Base-by-base conservation (phyloP, 179 eudicot species). In the Spinacia oleracea region DNA sequence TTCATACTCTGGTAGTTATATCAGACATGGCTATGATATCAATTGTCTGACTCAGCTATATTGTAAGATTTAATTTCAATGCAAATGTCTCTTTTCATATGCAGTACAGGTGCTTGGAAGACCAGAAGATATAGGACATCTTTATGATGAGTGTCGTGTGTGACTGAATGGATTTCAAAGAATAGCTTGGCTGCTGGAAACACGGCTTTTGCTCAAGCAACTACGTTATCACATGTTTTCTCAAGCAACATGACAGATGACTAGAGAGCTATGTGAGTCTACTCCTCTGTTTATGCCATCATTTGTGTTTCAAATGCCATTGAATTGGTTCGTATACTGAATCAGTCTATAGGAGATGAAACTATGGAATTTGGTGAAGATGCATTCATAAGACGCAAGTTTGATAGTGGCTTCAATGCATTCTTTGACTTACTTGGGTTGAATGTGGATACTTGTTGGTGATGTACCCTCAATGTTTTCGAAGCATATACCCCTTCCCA, bases 351-450 rank as follows among this genome's bases (percentile, higher is more conserved):
- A n/a, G 31, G 29, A 40, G 50, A 70, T 70, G 21, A 70, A 70
- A 20, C 8, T 50, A 40, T 66, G 9, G 35, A 38, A 32, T 66
- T 38, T 38, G 70, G 70, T 66, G 3, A 35, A 66, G 70, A 38
- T 66, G 70, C 73, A 69, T 70, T 70, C n/a, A 70, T 48, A 25
- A 70, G 58, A 70, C 74, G 74, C 58, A 70, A 70, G 58, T n/a
- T 70, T 70, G 56, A 46, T 48, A 70, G 74, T 45, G 56, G 73
- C 35, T 45, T 70, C 3, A n/a, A n/a, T n/a, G n/a, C n/a, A n/a
- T n/a, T 45, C 10, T 70, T 70, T 70, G 73, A 40, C 58, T 70
- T 70, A 46, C 74, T 70, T 42, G 74, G 58, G 15, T 27, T 29
- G 21, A 68, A 12, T 25, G 38, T n/a, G n/a, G n/a, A n/a, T n/a